A percentile compares a stretch with the other conserved stretches of the same genome.
phyloP scores from a whole-genome alignment of 225 moss, liverwort and hornwort genomes.

The Polytrichum commune region DNA sequence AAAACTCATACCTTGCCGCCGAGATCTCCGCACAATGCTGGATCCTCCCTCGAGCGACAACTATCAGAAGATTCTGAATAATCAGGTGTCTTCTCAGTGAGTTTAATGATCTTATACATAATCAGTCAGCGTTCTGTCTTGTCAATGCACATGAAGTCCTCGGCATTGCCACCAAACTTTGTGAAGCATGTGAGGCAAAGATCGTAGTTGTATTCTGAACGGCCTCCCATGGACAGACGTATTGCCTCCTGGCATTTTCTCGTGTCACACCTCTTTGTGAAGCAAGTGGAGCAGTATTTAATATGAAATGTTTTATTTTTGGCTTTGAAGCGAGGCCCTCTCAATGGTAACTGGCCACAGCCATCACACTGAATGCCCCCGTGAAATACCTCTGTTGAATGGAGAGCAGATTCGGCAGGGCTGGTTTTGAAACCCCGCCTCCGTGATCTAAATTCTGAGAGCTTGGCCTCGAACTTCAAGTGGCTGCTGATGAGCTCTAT shows the following conservation, averaged over 20 bases:
- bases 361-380: not conserved
- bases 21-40: too few relatives aligned
- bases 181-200: conserved; percentile 10
- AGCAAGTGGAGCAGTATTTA: not conserved
- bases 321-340: not conserved
- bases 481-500: not conserved
- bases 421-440: not conserved
- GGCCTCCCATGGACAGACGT: not conserved
- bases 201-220: not conserved
- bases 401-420: not conserved
- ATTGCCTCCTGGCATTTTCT: not conserved
- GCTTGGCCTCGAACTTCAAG: not conserved
- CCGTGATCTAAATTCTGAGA: too few relatives aligned
- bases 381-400: not conserved
- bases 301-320: not conserved
- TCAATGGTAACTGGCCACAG: not conserved
- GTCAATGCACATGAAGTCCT: conserved; percentile 1
- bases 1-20: too few relatives aligned
- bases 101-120: too few relatives aligned
- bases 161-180: not conserved
- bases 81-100: too few relatives aligned
- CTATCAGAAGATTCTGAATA: too few relatives aligned
- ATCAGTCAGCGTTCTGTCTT: not conserved
- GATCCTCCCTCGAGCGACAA: too few relatives aligned
- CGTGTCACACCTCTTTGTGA: not conserved